Percentiles rank a stretch among this genome's conserved stretches.
Conservation (phyloP, 345 rosid species). For the Lepidium africanum region DNA sequence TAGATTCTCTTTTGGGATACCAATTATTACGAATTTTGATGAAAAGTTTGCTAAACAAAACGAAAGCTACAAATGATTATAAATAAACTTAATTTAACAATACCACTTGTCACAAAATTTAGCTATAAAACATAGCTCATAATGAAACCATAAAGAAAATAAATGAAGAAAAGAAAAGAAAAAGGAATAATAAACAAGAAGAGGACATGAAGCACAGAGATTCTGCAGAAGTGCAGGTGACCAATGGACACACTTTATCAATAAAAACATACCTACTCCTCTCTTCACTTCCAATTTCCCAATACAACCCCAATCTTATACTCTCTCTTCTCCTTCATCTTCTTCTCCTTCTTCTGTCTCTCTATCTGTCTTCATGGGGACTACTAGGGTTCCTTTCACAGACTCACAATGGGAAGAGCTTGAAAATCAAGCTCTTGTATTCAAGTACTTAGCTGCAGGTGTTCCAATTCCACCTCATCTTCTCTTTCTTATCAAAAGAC, state of each 20-base stretch:
- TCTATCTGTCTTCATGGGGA: constrained; percentile 1
- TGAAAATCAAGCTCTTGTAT: constrained; percentile 80
- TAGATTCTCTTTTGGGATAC: constrained; percentile 11
- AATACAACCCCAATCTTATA: background rate
- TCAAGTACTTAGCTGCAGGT: constrained; percentile 70
- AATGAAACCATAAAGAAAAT: background rate
- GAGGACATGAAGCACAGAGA: constrained; percentile 29
- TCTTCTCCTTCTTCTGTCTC: background rate
- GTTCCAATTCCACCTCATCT: constrained; percentile 79
- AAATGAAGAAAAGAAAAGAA: background rate
- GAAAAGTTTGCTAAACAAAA: background rate
- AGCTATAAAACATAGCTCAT: background rate
- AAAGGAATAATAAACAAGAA: constrained; percentile 26
- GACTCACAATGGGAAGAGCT: constrained; percentile 89
- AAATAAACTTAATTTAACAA: background rate
- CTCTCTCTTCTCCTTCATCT: constrained; percentile 3
- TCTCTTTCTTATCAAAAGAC: constrained; percentile 61
- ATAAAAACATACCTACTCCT: constrained; percentile 30
- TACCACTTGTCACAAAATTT: constrained; percentile 3
- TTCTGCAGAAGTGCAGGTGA: constrained; percentile 29
- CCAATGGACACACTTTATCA: constrained; percentile 23
- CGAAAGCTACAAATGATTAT: background rate
- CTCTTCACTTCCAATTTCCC: constrained; percentile 14
- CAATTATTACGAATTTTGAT: background rate
- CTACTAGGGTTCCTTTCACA: constrained; percentile 63